Percentiles rank a stretch among this genome's conserved stretches.
Evolutionary conservation across 352 stramenopile species (phyloP).

Genomic region (Thalassiosira mediterranea): DNA sequence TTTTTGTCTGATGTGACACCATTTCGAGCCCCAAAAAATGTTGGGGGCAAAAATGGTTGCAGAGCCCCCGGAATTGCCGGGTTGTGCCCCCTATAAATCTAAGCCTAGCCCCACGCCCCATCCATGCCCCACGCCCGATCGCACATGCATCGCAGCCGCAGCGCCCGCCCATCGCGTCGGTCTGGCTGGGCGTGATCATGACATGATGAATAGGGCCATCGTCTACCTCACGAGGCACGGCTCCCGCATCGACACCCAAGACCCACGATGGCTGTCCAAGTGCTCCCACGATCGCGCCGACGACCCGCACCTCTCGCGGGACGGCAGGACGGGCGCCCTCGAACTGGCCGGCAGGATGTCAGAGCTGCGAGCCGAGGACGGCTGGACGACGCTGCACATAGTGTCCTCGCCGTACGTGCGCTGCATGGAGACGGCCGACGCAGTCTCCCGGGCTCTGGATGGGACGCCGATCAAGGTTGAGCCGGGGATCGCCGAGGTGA

Average conservation of each 20-base stretch:
- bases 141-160: no score
- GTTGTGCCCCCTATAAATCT: no score
- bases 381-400: slow-evolving; percentile 12
- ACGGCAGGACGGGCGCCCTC: neutral
- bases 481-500: slow-evolving; percentile 35
- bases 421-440: slow-evolving; percentile 27
- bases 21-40: no score
- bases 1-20: no score
- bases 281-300: slow-evolving; percentile 15
- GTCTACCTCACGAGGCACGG: slow-evolving; percentile 26
- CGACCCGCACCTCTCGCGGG: slow-evolving; percentile 23
- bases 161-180: no score
- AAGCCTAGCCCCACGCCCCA: no score
- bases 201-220: no score
- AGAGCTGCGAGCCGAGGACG: neutral
- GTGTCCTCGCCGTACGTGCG: slow-evolving; percentile 36
- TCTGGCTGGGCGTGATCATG: no score
- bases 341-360: slow-evolving; percentile 14
- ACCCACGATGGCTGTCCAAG: slow-evolving; percentile 9
- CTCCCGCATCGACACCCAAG: slow-evolving; percentile 12
- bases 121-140: no score
- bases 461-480: slow-evolving; percentile 22
- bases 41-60: no score
- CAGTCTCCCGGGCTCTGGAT: slow-evolving; percentile 1
- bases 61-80: no score